Conservation (phyloP, 2,329 filamentous ascomycete genomes). For the Lasiodiplodia sp. region DNA sequence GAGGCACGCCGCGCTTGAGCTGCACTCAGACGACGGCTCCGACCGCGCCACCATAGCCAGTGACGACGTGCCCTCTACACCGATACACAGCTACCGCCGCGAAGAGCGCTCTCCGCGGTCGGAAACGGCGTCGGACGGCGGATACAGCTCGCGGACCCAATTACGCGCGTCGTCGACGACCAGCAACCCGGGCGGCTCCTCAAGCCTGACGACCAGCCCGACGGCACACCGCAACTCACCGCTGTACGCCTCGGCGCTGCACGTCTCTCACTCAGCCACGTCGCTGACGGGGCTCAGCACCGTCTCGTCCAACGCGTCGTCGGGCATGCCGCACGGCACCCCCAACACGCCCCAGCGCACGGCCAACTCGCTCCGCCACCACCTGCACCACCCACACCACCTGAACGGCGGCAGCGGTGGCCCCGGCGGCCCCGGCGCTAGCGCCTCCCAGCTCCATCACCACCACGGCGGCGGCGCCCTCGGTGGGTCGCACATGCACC, state of each 20-base stretch:
- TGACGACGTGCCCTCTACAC: slow-evolving; percentile 38
- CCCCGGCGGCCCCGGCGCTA: slow-evolving; percentile 12
- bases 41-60: slow-evolving; percentile 30
- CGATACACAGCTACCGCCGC: slow-evolving; percentile 36
- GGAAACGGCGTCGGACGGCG: slow-evolving; percentile 38
- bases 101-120: slow-evolving; percentile 17
- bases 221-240: slow-evolving; percentile 41
- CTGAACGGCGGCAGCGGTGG: neutral
- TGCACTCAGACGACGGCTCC: slow-evolving; percentile 26
- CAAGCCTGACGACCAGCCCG: slow-evolving; percentile 26
- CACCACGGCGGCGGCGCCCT: slow-evolving; percentile 29
- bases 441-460: slow-evolving; percentile 31
- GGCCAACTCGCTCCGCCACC: slow-evolving; percentile 29
- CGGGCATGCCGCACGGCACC: slow-evolving; percentile 24
- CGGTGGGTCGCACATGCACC: neutral
- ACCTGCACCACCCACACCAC: slow-evolving; percentile 3
- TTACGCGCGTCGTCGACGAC: slow-evolving; percentile 37
- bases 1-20: slow-evolving; percentile 22
- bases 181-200: slow-evolving; percentile 25
- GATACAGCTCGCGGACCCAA: slow-evolving; percentile 46
- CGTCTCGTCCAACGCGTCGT: slow-evolving; percentile 6
- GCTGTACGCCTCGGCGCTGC: slow-evolving; percentile 42
- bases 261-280: slow-evolving; percentile 37
- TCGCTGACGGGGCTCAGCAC: slow-evolving; percentile 22
- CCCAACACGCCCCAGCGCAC: slow-evolving; percentile 29